phyloP scores from a whole-genome alignment of 2,329 filamentous ascomycete genomes.

The Pseudogymnoascus sp. region DNA sequence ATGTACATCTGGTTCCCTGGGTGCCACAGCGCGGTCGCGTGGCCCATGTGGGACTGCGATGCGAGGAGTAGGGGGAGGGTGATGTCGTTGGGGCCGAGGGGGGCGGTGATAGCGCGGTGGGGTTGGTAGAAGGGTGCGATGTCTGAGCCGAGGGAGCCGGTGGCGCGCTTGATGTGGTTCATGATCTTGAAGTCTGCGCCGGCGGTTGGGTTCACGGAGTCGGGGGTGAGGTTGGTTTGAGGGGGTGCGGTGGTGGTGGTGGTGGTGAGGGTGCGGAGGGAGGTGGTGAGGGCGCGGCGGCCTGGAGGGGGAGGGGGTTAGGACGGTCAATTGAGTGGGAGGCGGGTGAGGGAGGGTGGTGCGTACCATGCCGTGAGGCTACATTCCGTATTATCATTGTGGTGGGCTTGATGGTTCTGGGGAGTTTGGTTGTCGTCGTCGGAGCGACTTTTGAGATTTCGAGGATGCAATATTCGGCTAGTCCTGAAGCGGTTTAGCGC shows the following conservation, averaged over 20 bases:
- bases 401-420: conserved; percentile 18
- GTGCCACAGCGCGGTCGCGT: conserved; percentile 88
- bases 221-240: conserved; percentile 14
- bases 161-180: conserved; percentile 37
- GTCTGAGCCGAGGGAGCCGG: conserved; percentile 41
- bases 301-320: conserved; percentile 32
- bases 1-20: conserved; percentile 91
- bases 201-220: conserved; percentile 19
- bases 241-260: conserved; percentile 21
- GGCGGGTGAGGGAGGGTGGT: conserved; percentile 15
- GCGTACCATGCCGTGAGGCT: conserved; percentile 46
- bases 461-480: background rate
- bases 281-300: conserved; percentile 39
- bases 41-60: conserved; percentile 80
- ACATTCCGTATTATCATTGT: conserved; percentile 51
- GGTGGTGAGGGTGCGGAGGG: conserved; percentile 33
- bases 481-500: background rate
- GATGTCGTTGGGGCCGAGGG: conserved; percentile 70
- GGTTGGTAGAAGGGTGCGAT: conserved; percentile 56
- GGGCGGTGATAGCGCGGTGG: conserved; percentile 58
- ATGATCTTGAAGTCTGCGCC: conserved; percentile 19
- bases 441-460: conserved; percentile 21
- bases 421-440: conserved; percentile 1
- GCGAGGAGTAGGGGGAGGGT: conserved; percentile 88
- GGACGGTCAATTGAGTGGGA: conserved; percentile 19